These are phyloP conservation scores for Priceomyces haplophilus DNA, from an alignment of 805 yeast species.

Conservation along the genomic window DNA sequence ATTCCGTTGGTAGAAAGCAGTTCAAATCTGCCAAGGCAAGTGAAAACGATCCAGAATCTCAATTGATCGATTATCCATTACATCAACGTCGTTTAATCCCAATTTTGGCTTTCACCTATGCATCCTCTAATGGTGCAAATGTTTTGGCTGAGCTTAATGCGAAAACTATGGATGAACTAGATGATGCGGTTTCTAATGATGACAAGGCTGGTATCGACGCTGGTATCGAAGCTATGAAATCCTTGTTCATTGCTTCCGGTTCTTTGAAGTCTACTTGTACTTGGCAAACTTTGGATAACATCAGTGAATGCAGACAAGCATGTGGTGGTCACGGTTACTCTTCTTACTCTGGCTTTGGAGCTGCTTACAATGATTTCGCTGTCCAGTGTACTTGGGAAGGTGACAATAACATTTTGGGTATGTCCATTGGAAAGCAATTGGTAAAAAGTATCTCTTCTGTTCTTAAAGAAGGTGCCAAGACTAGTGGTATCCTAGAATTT, in stretches of 20 bases:
- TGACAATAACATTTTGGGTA: slow-evolving; percentile 79
- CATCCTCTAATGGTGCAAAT: slow-evolving; percentile 65
- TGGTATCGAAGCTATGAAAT: slow-evolving; percentile 63
- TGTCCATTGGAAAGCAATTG: slow-evolving; percentile 77
- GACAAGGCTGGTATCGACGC: slow-evolving; percentile 42
- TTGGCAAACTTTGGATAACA: slow-evolving; percentile 72
- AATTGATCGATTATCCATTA: slow-evolving; percentile 75
- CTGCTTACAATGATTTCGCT: slow-evolving; percentile 83
- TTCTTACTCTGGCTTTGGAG: slow-evolving; percentile 84
- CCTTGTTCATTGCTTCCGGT: slow-evolving; percentile 76
- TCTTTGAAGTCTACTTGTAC: slow-evolving; percentile 83
- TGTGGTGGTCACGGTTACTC: slow-evolving; percentile 96
- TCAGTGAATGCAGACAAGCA: slow-evolving; percentile 85
- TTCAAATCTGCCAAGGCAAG: slow-evolving; percentile 46
- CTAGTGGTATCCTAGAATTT: slow-evolving; percentile 47
- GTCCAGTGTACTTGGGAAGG: slow-evolving; percentile 99
- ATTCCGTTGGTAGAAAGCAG: slow-evolving; percentile 84
- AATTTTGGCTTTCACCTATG: slow-evolving; percentile 68
- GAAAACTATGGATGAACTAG: slow-evolving; percentile 50
- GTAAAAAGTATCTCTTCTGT: slow-evolving; percentile 46
- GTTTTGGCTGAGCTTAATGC: slow-evolving; percentile 55
- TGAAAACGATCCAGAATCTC: slow-evolving; percentile 49
- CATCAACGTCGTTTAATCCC: slow-evolving; percentile 86
- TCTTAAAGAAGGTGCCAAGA: slow-evolving; percentile 38
- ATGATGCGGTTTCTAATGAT: slow-evolving; percentile 47